Conservation (phyloP, 139 green algal genomes). For the Klebsormidium nitens region DNA sequence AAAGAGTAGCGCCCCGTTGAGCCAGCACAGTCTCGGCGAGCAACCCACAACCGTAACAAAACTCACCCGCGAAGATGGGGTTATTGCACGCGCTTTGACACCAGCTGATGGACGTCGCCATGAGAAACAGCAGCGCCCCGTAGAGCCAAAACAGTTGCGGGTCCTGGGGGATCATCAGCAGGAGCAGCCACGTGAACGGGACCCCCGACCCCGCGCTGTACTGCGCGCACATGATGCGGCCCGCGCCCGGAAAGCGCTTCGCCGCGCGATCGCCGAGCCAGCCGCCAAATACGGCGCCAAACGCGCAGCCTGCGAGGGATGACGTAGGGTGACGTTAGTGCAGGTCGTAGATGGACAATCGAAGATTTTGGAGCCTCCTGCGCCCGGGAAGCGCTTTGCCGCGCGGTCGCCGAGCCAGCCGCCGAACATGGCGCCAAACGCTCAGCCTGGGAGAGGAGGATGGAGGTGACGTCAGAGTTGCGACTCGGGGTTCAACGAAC, state of each 20-base stretch:
- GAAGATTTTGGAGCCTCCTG: too few relatives aligned
- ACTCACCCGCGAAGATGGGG: background rate
- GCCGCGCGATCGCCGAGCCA: slow-evolving; percentile 38
- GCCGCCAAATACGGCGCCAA: slow-evolving; percentile 29
- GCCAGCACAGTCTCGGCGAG: background rate
- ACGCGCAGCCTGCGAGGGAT: slow-evolving; percentile 5
- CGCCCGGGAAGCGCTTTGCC: too few relatives aligned
- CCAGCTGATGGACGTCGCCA: slow-evolving; percentile 20
- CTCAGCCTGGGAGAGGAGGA: too few relatives aligned
- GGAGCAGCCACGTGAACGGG: slow-evolving; percentile 28
- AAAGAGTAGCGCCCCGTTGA: too few relatives aligned
- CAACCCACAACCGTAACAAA: background rate
- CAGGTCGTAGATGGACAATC: too few relatives aligned
- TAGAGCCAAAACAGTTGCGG: slow-evolving; percentile 2
- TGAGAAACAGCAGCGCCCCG: slow-evolving; percentile 14
- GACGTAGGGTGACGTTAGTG: too few relatives aligned
- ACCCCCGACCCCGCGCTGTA: slow-evolving; percentile 26
- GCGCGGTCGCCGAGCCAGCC: slow-evolving; percentile 63
- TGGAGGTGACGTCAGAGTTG: too few relatives aligned
- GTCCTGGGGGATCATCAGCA: slow-evolving; percentile 14
- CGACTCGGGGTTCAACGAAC: too few relatives aligned
- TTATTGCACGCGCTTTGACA: slow-evolving; percentile 24
- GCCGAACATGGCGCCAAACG: slow-evolving; percentile 56
- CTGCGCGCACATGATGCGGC: slow-evolving; percentile 38
- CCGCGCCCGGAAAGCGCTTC: slow-evolving; percentile 1